Percentiles rank a stretch among this genome's conserved stretches.
These are phyloP conservation scores for Syncephalis plumigaleata DNA, from an alignment of 371 early-diverging fungal genomes.

Conservation along the genomic window DNA sequence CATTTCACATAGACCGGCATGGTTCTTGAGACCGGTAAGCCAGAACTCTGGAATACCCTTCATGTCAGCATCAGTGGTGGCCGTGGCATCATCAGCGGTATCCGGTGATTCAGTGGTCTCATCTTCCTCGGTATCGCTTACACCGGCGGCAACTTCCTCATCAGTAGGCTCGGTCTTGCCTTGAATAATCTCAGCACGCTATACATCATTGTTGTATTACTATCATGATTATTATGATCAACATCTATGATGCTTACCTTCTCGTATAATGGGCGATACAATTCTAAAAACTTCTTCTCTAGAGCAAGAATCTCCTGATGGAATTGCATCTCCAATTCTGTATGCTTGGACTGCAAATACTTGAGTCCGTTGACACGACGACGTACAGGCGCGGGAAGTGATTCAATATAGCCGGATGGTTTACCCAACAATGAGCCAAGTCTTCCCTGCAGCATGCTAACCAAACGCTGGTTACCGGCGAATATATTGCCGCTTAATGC, in stretches of 20 bases:
- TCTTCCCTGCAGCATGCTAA: constrained; percentile 45
- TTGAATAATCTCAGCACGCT: constrained; percentile 51
- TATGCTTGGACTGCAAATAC: constrained; percentile 40
- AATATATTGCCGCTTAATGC: not conserved
- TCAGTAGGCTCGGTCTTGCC: constrained; percentile 77
- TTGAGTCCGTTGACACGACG: constrained; percentile 66
- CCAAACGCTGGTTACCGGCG: not conserved
- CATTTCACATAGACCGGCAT: constrained; percentile 52
- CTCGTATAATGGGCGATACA: constrained; percentile 73
- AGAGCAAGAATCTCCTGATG: constrained; percentile 74
- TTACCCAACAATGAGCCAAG: constrained; percentile 62
- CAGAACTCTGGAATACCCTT: constrained; percentile 80
- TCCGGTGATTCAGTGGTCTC: constrained; percentile 11
- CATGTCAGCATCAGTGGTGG: not conserved
- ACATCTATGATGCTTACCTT: constrained; percentile 16
- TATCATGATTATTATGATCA: not conserved
- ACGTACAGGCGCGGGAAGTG: constrained; percentile 52
- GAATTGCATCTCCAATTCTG: constrained; percentile 64
- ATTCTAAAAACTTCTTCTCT: constrained; percentile 78
- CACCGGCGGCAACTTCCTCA: constrained; percentile 52
- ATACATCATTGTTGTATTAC: not conserved
- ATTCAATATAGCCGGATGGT: constrained; percentile 65
- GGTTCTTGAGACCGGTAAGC: constrained; percentile 77
- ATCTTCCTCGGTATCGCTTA: constrained; percentile 30
- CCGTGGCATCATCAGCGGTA: constrained; percentile 8